These are phyloP conservation scores for Papiliotrema nemorosa DNA, from an alignment of 1,284 basidiomycete genomes.

Conservation along the genomic window DNA sequence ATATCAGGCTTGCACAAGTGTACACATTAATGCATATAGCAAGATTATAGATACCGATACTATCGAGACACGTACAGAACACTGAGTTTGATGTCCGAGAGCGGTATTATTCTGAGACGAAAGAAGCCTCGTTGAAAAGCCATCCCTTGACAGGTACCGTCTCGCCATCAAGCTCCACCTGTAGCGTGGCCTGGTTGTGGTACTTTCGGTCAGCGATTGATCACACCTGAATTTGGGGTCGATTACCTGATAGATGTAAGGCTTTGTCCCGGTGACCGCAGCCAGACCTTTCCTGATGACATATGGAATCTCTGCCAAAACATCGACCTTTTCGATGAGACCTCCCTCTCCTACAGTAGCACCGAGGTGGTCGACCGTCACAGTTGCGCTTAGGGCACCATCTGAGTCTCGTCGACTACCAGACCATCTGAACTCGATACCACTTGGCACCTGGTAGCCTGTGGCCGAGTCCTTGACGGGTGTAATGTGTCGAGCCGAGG, in stretches of 20 bases:
- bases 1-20: background rate
- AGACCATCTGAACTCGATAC: constrained; percentile 74
- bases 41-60: background rate
- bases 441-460: constrained; percentile 71
- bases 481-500: constrained; percentile 66
- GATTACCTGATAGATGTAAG: constrained; percentile 53
- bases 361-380: constrained; percentile 58
- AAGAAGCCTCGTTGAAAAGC: constrained; percentile 85
- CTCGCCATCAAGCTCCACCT: constrained; percentile 57
- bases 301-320: constrained; percentile 92
- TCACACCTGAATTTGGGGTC: background rate
- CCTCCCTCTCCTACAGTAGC: constrained; percentile 65
- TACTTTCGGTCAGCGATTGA: constrained; percentile 56
- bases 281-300: constrained; percentile 57
- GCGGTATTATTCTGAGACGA: constrained; percentile 65
- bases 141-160: constrained; percentile 59
- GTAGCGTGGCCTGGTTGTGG: constrained; percentile 69
- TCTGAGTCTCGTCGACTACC: constrained; percentile 58
- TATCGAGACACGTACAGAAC: background rate
- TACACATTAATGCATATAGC: constrained; percentile 1
- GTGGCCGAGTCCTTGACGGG: constrained; percentile 66
- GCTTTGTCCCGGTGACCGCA: constrained; percentile 53
- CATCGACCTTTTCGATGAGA: constrained; percentile 93
- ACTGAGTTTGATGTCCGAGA: too few relatives aligned
- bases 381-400: constrained; percentile 55